These are phyloP conservation scores for Aspergillus neoniger DNA, from an alignment of 2,329 filamentous ascomycete species.

Conservation along the genomic window DNA sequence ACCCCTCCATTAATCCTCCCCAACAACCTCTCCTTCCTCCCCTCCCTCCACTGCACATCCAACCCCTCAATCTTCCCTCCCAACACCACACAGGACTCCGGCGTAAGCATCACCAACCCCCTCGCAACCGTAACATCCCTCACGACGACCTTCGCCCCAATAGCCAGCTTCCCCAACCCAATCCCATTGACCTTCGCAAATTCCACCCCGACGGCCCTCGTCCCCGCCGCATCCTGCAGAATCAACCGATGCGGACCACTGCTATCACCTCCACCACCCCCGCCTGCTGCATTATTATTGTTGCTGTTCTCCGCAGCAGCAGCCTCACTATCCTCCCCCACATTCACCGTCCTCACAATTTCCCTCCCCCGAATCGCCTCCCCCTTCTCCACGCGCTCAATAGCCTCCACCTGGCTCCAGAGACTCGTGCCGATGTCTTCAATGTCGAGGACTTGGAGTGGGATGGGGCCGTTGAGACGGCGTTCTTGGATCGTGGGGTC, in stretches of 20 bases:
- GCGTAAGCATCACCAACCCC: conserved; percentile 76
- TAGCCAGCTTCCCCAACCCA: conserved; percentile 59
- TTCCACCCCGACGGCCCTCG: conserved; percentile 72
- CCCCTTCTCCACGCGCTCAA: conserved; percentile 54
- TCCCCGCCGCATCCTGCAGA: conserved; percentile 75
- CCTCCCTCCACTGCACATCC: conserved; percentile 75
- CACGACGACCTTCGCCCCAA: conserved; percentile 81
- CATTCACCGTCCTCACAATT: conserved; percentile 71
- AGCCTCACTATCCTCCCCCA: conserved; percentile 50
- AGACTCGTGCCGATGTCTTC: conserved; percentile 77
- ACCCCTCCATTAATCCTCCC: conserved; percentile 53
- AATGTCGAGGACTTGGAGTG: conserved; percentile 82
- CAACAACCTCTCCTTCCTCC: conserved; percentile 69
- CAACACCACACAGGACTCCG: conserved; percentile 66
- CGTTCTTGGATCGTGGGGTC: conserved; percentile 58
- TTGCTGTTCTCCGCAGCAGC: neutral
- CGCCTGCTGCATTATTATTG: conserved; percentile 3
- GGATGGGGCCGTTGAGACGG: conserved; percentile 61
- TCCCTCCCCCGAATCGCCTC: conserved; percentile 68
- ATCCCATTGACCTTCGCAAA: conserved; percentile 66
- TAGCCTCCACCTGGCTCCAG: conserved; percentile 84
- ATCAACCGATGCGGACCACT: conserved; percentile 74
- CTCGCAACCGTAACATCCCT: conserved; percentile 66
- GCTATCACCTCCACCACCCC: conserved; percentile 18
- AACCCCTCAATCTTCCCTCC: conserved; percentile 83